A percentile compares a stretch with the other conserved stretches of the same genome.
These are phyloP conservation scores for Trypanosoma boissoni DNA, from an alignment of 208 protist genomes.

Conservation along the genomic window DNA sequence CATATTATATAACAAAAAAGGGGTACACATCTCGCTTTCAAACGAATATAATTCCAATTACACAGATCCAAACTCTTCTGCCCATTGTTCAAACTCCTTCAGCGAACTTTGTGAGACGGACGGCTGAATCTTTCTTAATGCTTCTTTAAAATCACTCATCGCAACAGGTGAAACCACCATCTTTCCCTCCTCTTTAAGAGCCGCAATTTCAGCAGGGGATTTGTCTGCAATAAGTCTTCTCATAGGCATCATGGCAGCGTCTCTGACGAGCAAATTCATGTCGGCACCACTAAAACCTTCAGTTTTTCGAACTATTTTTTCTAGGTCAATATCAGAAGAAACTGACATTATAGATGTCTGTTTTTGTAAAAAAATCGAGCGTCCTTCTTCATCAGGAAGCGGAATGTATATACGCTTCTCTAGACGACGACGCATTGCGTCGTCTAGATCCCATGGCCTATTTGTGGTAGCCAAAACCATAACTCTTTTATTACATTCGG, in stretches of 20 bases:
- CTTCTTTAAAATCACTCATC: constrained; percentile 34
- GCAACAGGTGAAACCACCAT: constrained; percentile 26
- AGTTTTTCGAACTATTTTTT: constrained; percentile 35
- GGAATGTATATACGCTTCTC: constrained; percentile 94
- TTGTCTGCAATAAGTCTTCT: constrained; percentile 49
- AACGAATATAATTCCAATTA: too few species aligned
- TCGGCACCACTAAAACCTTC: constrained; percentile 86
- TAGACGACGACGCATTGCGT: constrained; percentile 87
- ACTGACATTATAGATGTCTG: constrained; percentile 23
- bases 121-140: constrained; percentile 27
- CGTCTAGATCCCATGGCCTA: constrained; percentile 92
- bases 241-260: constrained; percentile 83
- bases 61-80: constrained; percentile 30
- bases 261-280: constrained; percentile 78
- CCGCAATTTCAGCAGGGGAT: constrained; percentile 20
- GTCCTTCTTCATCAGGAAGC: constrained; percentile 65
- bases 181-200: constrained; percentile 27
- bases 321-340: constrained; percentile 26
- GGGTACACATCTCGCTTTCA: not conserved
- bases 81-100: constrained; percentile 28
- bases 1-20: not conserved
- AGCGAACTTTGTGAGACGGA: constrained; percentile 30
- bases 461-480: constrained; percentile 88
- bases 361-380: constrained; percentile 30
- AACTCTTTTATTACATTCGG: constrained; percentile 26